These are phyloP conservation scores for Cyanodermella asteris DNA, from an alignment of 2,329 filamentous ascomycete genomes.

Conservation along the genomic window DNA sequence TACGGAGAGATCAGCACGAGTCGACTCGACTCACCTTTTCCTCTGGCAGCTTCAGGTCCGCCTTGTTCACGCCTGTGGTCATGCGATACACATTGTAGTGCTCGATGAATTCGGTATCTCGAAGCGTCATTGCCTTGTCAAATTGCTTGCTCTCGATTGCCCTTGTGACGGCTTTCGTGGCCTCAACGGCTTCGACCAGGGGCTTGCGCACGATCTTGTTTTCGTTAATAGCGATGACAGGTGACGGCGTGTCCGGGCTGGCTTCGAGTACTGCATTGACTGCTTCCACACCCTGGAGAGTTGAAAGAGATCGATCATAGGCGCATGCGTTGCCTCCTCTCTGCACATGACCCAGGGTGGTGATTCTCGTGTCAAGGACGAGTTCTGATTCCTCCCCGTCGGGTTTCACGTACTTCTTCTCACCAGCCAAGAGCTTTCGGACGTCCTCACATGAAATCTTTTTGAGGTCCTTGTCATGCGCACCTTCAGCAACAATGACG, in stretches of 20 bases:
- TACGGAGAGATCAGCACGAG: neutral
- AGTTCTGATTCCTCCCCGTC: too few species aligned
- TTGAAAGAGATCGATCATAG: slow-evolving; percentile 84
- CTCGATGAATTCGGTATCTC: slow-evolving; percentile 84
- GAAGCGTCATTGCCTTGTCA: slow-evolving; percentile 61
- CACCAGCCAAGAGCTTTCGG: slow-evolving; percentile 66
- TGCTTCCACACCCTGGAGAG: slow-evolving; percentile 81
- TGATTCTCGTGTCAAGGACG: slow-evolving; percentile 77
- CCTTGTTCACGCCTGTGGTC: slow-evolving; percentile 63
- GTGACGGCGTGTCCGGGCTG: slow-evolving; percentile 71
- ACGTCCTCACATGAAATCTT: slow-evolving; percentile 66
- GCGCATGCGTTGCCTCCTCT: slow-evolving; percentile 79
- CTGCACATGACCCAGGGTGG: slow-evolving; percentile 92
- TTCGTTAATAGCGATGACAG: slow-evolving; percentile 89
- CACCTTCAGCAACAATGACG: slow-evolving; percentile 91
- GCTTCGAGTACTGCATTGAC: slow-evolving; percentile 80
- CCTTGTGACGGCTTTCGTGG: slow-evolving; percentile 65
- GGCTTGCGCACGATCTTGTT: slow-evolving; percentile 91
- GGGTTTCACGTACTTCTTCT: too few species aligned
- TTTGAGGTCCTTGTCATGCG: slow-evolving; percentile 61
- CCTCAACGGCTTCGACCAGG: slow-evolving; percentile 66
- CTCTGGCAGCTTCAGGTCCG: slow-evolving; percentile 43
- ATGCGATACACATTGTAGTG: slow-evolving; percentile 81
- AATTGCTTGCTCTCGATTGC: slow-evolving; percentile 76
- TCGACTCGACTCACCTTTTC: slow-evolving; percentile 35